Evolutionary conservation across 148 eudicot genomes (phyloP).

Genomic region (Mesembryanthemum crystallinum): DNA sequence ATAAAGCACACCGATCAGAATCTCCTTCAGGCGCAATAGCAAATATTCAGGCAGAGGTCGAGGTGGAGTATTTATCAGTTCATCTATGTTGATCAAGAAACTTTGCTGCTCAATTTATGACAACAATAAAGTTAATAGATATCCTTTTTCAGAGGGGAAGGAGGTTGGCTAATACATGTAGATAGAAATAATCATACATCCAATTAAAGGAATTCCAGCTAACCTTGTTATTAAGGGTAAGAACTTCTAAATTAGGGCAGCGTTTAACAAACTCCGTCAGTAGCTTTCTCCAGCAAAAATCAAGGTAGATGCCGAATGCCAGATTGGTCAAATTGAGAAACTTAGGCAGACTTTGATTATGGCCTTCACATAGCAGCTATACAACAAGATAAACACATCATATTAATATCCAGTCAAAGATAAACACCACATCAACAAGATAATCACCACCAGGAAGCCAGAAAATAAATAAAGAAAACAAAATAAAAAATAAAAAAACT

Average conservation of each 20-base stretch:
- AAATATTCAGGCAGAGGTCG: conserved; percentile 20
- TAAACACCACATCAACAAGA: not conserved
- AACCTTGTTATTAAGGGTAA: conserved; percentile 27
- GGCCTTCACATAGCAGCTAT: conserved; percentile 16
- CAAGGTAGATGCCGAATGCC: conserved; percentile 25
- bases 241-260: conserved; percentile 12
- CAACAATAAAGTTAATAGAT: no score
- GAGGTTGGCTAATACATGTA: no score
- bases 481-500: no score
- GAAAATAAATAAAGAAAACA: no score
- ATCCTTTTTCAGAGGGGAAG: no score
- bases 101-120: conserved; percentile 16
- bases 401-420: not conserved
- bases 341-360: conserved; percentile 16
- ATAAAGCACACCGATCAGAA: conserved; percentile 24
- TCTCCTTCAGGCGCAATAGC: conserved; percentile 10
- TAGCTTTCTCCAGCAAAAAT: conserved; percentile 25
- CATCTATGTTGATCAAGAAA: conserved; percentile 12
- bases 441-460: not conserved
- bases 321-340: conserved; percentile 24
- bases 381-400: no score
- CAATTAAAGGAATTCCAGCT: no score
- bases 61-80: conserved; percentile 12
- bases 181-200: not conserved
- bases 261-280: conserved; percentile 24